Base-by-base conservation (phyloP, 306 rosid genomes). In the Senna siamea region DNA sequence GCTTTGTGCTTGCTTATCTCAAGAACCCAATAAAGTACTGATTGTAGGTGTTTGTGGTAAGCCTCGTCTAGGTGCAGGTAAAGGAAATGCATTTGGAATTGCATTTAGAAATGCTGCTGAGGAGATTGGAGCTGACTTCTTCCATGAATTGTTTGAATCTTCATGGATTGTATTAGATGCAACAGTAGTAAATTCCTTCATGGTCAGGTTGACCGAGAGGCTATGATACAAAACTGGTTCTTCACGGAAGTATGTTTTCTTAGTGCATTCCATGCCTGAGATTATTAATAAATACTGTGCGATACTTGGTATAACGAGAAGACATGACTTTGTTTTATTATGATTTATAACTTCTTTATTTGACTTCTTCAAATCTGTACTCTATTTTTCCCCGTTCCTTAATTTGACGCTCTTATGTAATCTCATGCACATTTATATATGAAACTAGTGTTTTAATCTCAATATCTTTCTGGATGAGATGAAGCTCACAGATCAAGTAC, bases 11-110 rank as follows among this genome's bases (percentile, higher is more conserved):
- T 94, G 97, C 82, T 51, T 92, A 76, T 85, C 92, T 11, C 96
- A 90, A 86, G 98, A 92, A 61, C 89, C 93, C 1, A 76, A 77
- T 57, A 92, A 92, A 71, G 85, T 92, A 67, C 70, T 94, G 80
- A 84, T 94, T 11, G 97, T 94, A 2, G 98, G 99, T 51, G 97
- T 92, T 82, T 92, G 93, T 44, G 99, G 97, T 73, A 94, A 87
- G 86, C 99, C 99, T 10, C 84, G 99, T 37, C 93, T 94, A 32
- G 99, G 92, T 34, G 97, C 93, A 11, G 84, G 83, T 44, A 89
- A 87, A 68, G 99, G 99, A 47, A 94, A 94, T 55, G 89, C 93
- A 2, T 94, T 94, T 74, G 99, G 97, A 28, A 74, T 82, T 55
- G 96, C 98, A 5, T 94, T 94, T 68, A 84, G 88, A 80, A 83